phyloP scores from a whole-genome alignment of 2,329 filamentous ascomycete species.

The Exophiala mesophila region DNA sequence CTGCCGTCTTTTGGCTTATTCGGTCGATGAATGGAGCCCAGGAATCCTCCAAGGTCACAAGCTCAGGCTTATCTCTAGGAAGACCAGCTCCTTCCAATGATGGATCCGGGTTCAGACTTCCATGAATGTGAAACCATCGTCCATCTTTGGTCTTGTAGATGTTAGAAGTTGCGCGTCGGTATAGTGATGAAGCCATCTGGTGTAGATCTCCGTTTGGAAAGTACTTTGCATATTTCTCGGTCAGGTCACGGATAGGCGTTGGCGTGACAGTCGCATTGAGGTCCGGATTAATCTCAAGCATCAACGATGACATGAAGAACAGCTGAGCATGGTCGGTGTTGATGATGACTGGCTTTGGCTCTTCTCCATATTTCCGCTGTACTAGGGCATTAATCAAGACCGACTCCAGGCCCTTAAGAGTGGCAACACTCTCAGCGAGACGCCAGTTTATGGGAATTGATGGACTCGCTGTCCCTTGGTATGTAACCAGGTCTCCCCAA shows the following conservation, averaged over 20 bases:
- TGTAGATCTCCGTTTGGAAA: conserved; percentile 13
- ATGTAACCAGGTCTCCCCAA: conserved; percentile 1
- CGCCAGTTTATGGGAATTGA: conserved; percentile 8
- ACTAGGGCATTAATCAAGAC: conserved; percentile 6
- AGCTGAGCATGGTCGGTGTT: conserved; percentile 11
- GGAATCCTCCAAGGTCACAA: conserved; percentile 28
- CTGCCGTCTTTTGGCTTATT: conserved; percentile 31
- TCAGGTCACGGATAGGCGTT: conserved; percentile 5
- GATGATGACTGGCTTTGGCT: conserved; percentile 7
- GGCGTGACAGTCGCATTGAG: conserved; percentile 3
- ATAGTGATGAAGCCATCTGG: conserved; percentile 4
- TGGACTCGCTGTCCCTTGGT: conserved; percentile 1
- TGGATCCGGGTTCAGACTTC: conserved; percentile 42
- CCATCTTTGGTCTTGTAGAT: conserved; percentile 45
- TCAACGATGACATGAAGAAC: conserved; percentile 7
- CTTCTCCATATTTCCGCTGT: conserved; percentile 3
- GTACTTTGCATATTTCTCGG: conserved; percentile 4
- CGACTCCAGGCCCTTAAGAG: conserved; percentile 7
- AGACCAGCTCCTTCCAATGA: conserved; percentile 35
- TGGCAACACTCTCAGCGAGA: conserved; percentile 4
- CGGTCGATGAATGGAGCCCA: conserved; percentile 32
- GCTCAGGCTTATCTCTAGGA: conserved; percentile 29
- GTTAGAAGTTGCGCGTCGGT: conserved; percentile 29
- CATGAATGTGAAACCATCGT: conserved; percentile 46
- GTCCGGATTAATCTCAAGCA: conserved; percentile 5